Evolutionary conservation across 208 protist species (phyloP), one percentile per base, ranked within the genome.

Genomic region (Kentomonas sorsogonicus): DNA sequence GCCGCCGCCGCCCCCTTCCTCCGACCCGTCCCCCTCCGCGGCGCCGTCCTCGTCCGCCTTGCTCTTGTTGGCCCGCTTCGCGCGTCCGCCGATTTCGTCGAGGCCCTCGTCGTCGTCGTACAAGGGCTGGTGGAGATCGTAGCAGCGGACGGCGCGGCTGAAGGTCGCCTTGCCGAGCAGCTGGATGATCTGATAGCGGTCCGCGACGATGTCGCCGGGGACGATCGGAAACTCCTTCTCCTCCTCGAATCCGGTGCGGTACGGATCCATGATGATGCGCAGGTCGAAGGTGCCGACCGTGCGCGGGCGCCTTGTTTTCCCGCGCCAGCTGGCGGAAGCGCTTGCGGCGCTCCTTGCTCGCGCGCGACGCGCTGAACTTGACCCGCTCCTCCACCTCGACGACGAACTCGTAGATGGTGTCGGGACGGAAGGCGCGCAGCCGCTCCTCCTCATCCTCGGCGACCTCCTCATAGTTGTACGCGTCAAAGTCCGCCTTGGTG

Each of bases 81-180:
- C 56, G 11, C 59, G 60, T 22, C 51, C 60, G 10, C 44, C 51
- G 9, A 18, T 44, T 25, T 67, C 60, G 9, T 62, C 65, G 11
- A 71, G 70, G 20, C 66, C 77, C 10, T 74, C 76, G 9, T 77
- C 77, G 33, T 89, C 79, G 36, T 74, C 79, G 52, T 79, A 88
- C 60, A 91, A 88, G 20, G 87, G 87, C 39, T 91, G 68, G 50
- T 87, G 79, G 26, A 97, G 62, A 60, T 98, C 96, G 51, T 96
- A 82, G 75, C 91, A 97, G 38, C 94, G 85, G 66, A 98, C 86
- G 23, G 93, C 92, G 36, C 89, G 83, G 48, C 85, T 95, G 68
- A 98, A 98, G 43, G 96, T 95, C 27, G 94, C 95, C 55, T 93
- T 93, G 31, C 94, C 95, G n/a, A 98, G 57, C 55, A 96, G 84